Percentiles rank a stretch among this genome's conserved stretches.
These are phyloP conservation scores for Cordyceps javanica DNA, from an alignment of 2,329 filamentous ascomycete genomes.

Conservation along the genomic window DNA sequence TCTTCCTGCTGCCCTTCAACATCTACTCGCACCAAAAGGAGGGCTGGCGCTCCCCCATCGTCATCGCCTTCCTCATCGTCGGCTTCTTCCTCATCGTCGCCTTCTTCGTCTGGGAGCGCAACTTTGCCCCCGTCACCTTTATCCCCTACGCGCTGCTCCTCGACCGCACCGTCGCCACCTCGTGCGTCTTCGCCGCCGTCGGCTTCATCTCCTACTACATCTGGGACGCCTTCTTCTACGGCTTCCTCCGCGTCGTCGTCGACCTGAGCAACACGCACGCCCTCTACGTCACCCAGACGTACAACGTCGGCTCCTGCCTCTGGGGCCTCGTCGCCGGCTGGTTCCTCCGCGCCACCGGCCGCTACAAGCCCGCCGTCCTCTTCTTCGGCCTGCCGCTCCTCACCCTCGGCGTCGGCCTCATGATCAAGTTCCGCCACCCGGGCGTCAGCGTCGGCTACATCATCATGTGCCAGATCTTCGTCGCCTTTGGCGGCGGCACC, in stretches of 20 bases:
- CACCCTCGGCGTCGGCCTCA: conserved; percentile 41
- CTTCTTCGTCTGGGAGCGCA: conserved; percentile 49
- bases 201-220: conserved; percentile 34
- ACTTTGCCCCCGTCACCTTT: conserved; percentile 45
- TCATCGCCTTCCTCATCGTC: conserved; percentile 47
- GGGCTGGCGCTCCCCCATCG: conserved; percentile 39
- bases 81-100: conserved; percentile 47
- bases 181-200: conserved; percentile 29
- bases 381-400: too few relatives aligned
- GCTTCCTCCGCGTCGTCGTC: conserved; percentile 43
- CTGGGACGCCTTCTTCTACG: conserved; percentile 39
- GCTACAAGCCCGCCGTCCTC: too few relatives aligned
- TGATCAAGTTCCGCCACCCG: conserved; percentile 52
- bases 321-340: too few relatives aligned
- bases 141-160: conserved; percentile 43
- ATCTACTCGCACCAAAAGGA: conserved; percentile 34
- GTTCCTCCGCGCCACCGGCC: too few relatives aligned
- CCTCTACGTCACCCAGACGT: too few relatives aligned
- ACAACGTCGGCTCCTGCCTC: too few relatives aligned
- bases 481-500: conserved; percentile 51
- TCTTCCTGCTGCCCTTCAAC: conserved; percentile 55
- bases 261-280: too few relatives aligned
- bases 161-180: conserved; percentile 38
- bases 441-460: too few relatives aligned
- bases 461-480: conserved; percentile 48